Evolutionary conservation across 306 rosid species (phyloP).

Genomic region (Gastrolobium bilobum): DNA sequence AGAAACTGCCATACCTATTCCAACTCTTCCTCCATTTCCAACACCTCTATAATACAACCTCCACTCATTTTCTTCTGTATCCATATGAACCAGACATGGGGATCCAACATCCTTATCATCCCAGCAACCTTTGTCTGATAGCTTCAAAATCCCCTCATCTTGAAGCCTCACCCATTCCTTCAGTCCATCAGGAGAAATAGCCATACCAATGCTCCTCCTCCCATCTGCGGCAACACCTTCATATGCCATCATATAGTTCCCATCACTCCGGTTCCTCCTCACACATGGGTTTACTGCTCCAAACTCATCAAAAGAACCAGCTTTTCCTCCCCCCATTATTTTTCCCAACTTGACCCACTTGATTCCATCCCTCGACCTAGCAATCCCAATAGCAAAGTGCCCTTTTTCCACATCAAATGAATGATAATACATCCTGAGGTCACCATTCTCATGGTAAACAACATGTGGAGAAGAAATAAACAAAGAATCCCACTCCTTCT

Average conservation of each 20-base stretch:
- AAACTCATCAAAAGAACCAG: slow-evolving; percentile 67
- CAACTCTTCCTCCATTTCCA: slow-evolving; percentile 66
- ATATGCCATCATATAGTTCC: slow-evolving; percentile 80
- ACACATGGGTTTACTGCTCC: slow-evolving; percentile 70
- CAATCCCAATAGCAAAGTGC: slow-evolving; percentile 70
- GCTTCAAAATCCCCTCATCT: slow-evolving; percentile 56
- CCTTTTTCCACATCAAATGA: slow-evolving; percentile 69
- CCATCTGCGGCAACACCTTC: slow-evolving; percentile 78
- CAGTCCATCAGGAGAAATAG: slow-evolving; percentile 72
- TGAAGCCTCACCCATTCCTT: slow-evolving; percentile 71
- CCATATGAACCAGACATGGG: slow-evolving; percentile 79
- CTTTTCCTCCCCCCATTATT: slow-evolving; percentile 70
- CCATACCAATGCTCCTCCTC: slow-evolving; percentile 75
- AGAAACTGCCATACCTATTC: slow-evolving; percentile 81
- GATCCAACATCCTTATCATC: slow-evolving; percentile 72
- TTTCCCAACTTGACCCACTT: slow-evolving; percentile 83
- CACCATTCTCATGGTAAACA: slow-evolving; percentile 74
- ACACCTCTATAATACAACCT: slow-evolving; percentile 80
- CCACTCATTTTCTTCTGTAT: slow-evolving; percentile 67
- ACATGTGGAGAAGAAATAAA: slow-evolving; percentile 75
- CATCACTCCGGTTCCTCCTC: slow-evolving; percentile 59
- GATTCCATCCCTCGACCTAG: slow-evolving; percentile 89
- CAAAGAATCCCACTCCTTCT: slow-evolving; percentile 75
- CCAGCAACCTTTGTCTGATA: slow-evolving; percentile 67
- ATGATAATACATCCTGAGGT: slow-evolving; percentile 86